These are phyloP conservation scores for Citrus hindsii DNA, from an alignment of 345 rosid species.

Conservation along the genomic window DNA sequence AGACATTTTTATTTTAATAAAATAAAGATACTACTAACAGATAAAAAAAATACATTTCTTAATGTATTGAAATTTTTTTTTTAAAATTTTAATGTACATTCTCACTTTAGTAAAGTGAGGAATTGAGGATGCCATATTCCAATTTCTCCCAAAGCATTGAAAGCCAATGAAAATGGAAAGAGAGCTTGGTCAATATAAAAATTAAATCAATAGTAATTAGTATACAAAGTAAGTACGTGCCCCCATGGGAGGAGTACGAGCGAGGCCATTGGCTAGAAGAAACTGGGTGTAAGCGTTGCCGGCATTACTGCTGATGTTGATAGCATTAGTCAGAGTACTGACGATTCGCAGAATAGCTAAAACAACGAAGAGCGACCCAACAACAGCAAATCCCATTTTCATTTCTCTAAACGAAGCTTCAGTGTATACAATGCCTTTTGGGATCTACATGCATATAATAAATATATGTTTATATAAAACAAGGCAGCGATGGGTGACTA, in stretches of 20 bases:
- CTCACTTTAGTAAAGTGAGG: no score
- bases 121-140: no score
- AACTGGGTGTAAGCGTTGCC: slow-evolving; percentile 21
- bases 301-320: slow-evolving; percentile 11
- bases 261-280: slow-evolving; percentile 46
- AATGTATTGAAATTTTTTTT: no score
- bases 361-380: slow-evolving; percentile 3
- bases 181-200: not conserved
- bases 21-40: no score
- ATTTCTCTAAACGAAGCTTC: not conserved
- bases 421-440: no score
- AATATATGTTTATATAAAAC: not conserved
- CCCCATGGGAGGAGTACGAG: slow-evolving; percentile 56
- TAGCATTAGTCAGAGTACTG: not conserved
- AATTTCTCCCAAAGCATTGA: not conserved
- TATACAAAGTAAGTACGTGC: slow-evolving; percentile 6
- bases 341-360: not conserved
- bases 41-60: no score
- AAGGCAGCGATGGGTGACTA: not conserved
- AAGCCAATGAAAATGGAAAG: not conserved
- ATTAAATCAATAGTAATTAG: not conserved
- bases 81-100: no score
- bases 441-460: not conserved
- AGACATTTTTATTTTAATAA: no score
- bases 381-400: not conserved